Conservation (phyloP, 441 rosid genomes). For the Sinapis alba region DNA sequence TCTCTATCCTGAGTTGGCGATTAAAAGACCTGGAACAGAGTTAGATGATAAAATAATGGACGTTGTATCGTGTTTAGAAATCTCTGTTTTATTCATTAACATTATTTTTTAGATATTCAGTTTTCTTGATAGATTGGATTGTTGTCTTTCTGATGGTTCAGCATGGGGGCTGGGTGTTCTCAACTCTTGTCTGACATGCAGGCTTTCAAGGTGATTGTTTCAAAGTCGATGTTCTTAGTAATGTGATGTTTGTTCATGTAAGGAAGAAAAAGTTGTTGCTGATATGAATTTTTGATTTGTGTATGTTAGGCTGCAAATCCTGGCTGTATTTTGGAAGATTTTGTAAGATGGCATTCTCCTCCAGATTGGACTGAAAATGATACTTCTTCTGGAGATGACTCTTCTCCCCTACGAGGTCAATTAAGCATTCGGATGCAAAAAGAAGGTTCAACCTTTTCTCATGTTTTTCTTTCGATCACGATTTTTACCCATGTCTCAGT, state of each 20-base stretch:
- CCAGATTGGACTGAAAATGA: constrained; percentile 91
- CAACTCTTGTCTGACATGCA: constrained; percentile 99
- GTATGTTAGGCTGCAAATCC: constrained; percentile 90
- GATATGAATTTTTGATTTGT: constrained; percentile 2
- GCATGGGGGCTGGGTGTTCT: constrained; percentile 99
- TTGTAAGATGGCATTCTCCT: constrained; percentile 99
- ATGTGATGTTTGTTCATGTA: constrained; percentile 3
- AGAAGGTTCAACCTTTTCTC: constrained; percentile 61
- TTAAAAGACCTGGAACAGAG: no score
- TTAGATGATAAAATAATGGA: background rate
- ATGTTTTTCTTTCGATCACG: background rate
- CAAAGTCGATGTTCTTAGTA: constrained; percentile 15
- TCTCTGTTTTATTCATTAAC: constrained; percentile 1
- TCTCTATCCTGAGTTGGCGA: background rate
- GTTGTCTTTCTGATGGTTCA: constrained; percentile 47
- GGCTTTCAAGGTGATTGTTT: constrained; percentile 79
- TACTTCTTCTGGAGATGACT: constrained; percentile 50
- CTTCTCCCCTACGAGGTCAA: constrained; percentile 64
- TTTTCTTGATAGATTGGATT: constrained; percentile 36
- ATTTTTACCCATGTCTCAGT: constrained; percentile 7
- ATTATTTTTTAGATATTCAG: no score
- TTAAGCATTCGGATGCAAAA: constrained; percentile 93
- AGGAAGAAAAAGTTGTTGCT: no score
- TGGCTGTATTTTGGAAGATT: constrained; percentile 95
- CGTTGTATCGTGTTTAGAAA: background rate